phyloP scores from a whole-genome alignment of 768 basidiomycete genomes.

The Phaeolepiota aurea region DNA sequence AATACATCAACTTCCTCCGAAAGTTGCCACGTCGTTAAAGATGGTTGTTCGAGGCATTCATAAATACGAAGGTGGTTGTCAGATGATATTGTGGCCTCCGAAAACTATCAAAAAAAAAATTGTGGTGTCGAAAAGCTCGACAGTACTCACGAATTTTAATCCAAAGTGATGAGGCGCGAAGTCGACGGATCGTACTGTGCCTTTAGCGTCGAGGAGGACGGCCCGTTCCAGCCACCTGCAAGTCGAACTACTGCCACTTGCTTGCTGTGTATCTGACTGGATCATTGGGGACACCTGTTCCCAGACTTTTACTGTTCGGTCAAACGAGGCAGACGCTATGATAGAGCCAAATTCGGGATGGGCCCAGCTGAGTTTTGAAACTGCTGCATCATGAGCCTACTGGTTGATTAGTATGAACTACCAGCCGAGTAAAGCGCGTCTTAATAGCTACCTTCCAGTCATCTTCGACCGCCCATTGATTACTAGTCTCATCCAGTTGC shows the following conservation, averaged over 20 bases:
- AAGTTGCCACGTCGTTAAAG: conserved; percentile 67
- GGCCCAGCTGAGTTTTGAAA: conserved; percentile 81
- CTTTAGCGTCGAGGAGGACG: conserved; percentile 74
- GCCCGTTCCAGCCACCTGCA: conserved; percentile 70
- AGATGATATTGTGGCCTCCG: conserved; percentile 84
- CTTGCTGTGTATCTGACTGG: conserved; percentile 18
- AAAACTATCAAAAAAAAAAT: neutral
- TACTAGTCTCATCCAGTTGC: conserved; percentile 64
- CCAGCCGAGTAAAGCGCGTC: neutral
- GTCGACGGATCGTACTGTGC: conserved; percentile 78
- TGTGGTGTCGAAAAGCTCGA: neutral
- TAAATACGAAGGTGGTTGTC: conserved; percentile 87
- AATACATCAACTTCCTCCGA: conserved; percentile 71
- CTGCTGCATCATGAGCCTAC: conserved; percentile 91
- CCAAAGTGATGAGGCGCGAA: conserved; percentile 87
- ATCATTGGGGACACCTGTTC: conserved; percentile 44
- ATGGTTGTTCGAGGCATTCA: conserved; percentile 77
- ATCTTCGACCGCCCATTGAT: conserved; percentile 71
- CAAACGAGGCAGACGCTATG: conserved; percentile 82
- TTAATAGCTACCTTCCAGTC: conserved; percentile 75
- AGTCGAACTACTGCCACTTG: conserved; percentile 17
- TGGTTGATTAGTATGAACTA: neutral
- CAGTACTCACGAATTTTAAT: conserved; percentile 64
- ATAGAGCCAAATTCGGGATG: conserved; percentile 89
- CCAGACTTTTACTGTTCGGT: conserved; percentile 91